Base-by-base conservation (phyloP, 2,329 filamentous ascomycete genomes). In the Pyrenophora seminiperda region DNA sequence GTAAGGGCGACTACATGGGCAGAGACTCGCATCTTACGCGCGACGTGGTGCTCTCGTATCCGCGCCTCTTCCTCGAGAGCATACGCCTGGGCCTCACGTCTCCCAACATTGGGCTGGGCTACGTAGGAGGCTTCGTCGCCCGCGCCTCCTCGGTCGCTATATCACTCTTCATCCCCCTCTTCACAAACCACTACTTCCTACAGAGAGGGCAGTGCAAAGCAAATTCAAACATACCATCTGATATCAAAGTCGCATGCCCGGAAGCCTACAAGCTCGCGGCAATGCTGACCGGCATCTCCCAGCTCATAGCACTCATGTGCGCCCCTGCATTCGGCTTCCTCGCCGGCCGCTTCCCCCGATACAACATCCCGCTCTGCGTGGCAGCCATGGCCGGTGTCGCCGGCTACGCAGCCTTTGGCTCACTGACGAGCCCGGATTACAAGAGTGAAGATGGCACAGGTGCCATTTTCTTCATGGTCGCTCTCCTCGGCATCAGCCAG, bases 61-160 rank as follows among this genome's bases (percentile, higher is more conserved):
- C 73, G 2, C 63, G 65, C 5, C 66, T 79, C 11, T 73, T 79
- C 37, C 62, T 67, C 19, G 67, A 74, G 19, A 73, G 77, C 30
- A 45, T 79, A 7, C 62, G 66, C 5, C 81, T 96, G 9, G 92
- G 89, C 11, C 84, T 91, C 62, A 84, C 79, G 7, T 89, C 95
- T 67, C 80, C 85, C 7, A 83, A 88, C 61, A 96, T 99, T 54
- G 87, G 85, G 14, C 81, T 97, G 0, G 93, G 89, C 20, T 99
- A 97, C 66, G 77, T 97, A 0, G 94, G 93, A 55, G 94, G 94
- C 1, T 97, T 97, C 65, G 93, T 99, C 2, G 93, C 92, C 7
- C 86, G 94, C 47, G 92, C 94, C 6, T 97, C 92, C 0, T 96
- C 91, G 0, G 94, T 99, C 4, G 93, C 90, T 43, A 96, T 99